phyloP scores from a whole-genome alignment of 108 stramenopile species.

The Nitzschia putrida region DNA sequence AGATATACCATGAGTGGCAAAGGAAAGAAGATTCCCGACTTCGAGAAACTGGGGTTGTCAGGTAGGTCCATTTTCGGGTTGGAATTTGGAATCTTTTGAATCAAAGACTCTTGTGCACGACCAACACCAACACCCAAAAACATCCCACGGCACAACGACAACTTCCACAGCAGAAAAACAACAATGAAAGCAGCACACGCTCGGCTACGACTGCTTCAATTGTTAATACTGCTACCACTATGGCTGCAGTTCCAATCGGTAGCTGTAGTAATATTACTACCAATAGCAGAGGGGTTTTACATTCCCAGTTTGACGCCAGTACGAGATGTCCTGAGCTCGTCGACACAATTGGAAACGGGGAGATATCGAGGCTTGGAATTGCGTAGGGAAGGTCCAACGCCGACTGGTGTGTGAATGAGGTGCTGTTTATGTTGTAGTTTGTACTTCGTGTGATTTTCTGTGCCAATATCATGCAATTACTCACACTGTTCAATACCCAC shows the following conservation, averaged over 20 bases:
- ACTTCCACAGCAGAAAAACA: not conserved
- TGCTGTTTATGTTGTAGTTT: too few species aligned
- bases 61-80: not conserved
- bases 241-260: not conserved
- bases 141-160: not conserved
- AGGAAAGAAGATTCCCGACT: slow-evolving; percentile 4
- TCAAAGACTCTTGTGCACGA: not conserved
- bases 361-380: slow-evolving; percentile 64
- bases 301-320: not conserved
- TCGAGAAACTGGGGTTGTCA: slow-evolving; percentile 1
- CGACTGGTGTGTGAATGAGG: slow-evolving; percentile 48
- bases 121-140: not conserved
- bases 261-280: not conserved
- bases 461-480: too few species aligned
- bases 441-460: too few species aligned
- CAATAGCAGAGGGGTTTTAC: not conserved
- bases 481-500: slow-evolving; percentile 6
- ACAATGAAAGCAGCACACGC: not conserved
- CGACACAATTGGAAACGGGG: slow-evolving; percentile 18
- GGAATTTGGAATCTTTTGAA: not conserved
- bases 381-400: slow-evolving; percentile 65
- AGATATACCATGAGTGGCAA: too few species aligned
- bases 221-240: not conserved
- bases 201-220: not conserved
- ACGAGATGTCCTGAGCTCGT: not conserved